Conservation (phyloP, 176 grass and related monocot genomes). For the Aegilops tauschii region DNA sequence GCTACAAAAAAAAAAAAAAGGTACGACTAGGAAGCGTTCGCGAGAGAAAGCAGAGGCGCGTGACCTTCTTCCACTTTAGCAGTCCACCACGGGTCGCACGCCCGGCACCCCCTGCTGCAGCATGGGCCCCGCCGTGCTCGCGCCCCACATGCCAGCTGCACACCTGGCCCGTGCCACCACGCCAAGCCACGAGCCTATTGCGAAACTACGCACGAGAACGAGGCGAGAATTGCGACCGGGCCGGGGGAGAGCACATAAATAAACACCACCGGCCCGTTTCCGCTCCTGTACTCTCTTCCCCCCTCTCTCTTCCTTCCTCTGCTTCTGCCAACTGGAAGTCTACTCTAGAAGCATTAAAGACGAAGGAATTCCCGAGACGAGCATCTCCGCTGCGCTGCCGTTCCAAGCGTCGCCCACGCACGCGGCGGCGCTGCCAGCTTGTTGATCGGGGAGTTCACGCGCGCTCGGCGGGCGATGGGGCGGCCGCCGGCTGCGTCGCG, state of each 20-base stretch:
- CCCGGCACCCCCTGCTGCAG: background rate
- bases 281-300: background rate
- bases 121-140: accelerated
- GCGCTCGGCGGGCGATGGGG: constrained; percentile 20
- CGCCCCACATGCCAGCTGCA: background rate
- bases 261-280: constrained; percentile 2
- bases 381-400: background rate
- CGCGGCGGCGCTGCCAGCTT: background rate
- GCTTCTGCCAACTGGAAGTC: constrained; percentile 13
- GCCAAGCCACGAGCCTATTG: background rate
- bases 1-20: background rate
- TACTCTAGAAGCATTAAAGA: background rate
- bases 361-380: background rate
- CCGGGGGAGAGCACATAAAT: constrained; percentile 12
- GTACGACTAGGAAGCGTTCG: background rate
- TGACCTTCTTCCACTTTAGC: background rate
- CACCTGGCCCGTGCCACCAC: background rate
- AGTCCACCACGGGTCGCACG: background rate
- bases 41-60: background rate
- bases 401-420: background rate
- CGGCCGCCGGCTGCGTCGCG: background rate
- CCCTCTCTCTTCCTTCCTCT: background rate
- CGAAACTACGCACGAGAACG: background rate
- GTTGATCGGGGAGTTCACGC: background rate
- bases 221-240: background rate